Evolutionary conservation across 2,329 filamentous ascomycete species (phyloP).

Genomic region (Sporothrix dimorphospora): DNA sequence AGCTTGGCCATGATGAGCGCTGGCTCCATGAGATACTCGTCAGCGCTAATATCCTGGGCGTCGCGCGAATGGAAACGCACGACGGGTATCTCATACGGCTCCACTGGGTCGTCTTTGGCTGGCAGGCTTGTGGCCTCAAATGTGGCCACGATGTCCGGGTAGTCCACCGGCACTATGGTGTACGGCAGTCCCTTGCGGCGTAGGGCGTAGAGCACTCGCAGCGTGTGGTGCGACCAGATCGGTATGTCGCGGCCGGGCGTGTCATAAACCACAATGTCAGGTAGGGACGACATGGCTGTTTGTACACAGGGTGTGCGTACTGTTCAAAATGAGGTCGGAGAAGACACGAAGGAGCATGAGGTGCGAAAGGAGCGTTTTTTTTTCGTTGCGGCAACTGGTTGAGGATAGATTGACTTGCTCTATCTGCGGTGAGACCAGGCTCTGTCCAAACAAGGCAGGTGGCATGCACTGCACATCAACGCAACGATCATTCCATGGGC

Average conservation of each 20-base stretch:
- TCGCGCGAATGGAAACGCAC: background rate
- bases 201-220: constrained; percentile 4
- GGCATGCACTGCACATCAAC: background rate
- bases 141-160: constrained; percentile 3
- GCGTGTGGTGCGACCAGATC: constrained; percentile 1
- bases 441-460: background rate
- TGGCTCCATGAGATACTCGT: constrained; percentile 7
- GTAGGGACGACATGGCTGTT: background rate
- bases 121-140: background rate
- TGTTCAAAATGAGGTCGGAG: background rate
- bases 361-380: background rate
- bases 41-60: background rate
- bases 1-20: background rate
- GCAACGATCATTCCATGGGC: background rate
- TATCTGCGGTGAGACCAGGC: background rate
- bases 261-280: constrained; percentile 6
- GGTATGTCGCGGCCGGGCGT: background rate
- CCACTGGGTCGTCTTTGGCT: constrained; percentile 7
- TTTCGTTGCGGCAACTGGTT: too few relatives aligned
- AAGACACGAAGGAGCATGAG: background rate
- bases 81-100: background rate
- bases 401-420: too few relatives aligned
- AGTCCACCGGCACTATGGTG: background rate
- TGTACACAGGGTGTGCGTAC: background rate
- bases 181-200: background rate